Conservation (phyloP, 257 asterid genomes). For the Solanum ahanhuiri region DNA sequence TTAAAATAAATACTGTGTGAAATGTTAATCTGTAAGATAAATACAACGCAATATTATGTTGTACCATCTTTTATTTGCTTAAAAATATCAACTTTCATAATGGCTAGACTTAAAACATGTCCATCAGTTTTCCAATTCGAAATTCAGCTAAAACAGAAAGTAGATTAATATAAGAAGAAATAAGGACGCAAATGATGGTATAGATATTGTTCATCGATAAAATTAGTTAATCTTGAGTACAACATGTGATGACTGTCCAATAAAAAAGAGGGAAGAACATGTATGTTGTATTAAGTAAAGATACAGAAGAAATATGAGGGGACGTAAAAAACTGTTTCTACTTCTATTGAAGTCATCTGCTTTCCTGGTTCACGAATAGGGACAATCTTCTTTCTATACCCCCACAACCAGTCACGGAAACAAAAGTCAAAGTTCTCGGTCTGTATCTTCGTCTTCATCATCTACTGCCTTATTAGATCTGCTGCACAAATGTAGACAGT, state of each 20-base stretch:
- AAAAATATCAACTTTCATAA: not conserved
- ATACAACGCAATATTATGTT: too few species aligned
- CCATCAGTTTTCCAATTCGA: not conserved
- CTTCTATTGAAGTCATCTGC: not conserved
- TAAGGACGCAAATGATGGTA: not conserved
- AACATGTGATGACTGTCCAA: not conserved
- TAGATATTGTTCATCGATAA: not conserved
- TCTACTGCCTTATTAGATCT: slow-evolving; percentile 6
- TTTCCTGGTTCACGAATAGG: not conserved
- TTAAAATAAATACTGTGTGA: not conserved
- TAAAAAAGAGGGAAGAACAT: not conserved
- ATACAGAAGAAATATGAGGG: not conserved
- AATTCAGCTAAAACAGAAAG: not conserved
- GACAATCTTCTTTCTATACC: not conserved
- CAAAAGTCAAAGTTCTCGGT: slow-evolving; percentile 34
- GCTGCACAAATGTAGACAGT: slow-evolving; percentile 10
- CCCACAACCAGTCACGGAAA: not conserved
- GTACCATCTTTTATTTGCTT: not conserved
- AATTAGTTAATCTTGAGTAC: not conserved
- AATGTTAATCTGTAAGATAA: not conserved
- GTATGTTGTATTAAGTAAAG: not conserved
- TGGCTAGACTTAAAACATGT: not conserved
- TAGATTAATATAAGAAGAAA: not conserved
- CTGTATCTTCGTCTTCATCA: slow-evolving; percentile 14
- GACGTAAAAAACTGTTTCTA: not conserved